Evolutionary conservation across 192 early-diverging fungal species (phyloP), one percentile per base, ranked within the genome.

Genomic region (Backusella mclennaniae): DNA sequence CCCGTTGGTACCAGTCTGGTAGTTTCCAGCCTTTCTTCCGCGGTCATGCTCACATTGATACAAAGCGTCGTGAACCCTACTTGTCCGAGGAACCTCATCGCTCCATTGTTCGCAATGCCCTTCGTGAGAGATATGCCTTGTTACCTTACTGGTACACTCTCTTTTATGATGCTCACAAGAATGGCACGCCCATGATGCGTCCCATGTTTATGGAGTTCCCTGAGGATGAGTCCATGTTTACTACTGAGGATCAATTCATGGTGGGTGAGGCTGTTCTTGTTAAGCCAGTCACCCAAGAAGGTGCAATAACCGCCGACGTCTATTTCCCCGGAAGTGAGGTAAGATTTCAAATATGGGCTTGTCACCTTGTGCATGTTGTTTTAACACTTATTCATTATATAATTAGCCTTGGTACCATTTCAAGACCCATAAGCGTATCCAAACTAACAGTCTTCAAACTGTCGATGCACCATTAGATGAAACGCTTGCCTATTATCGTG

Each of bases 11-110:
- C 83, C 98, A 99, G 86, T 87, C 92, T 14, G 98, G 90, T 11
- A 91, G 93, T 36, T 97, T 94, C 84, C 95, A 99, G 74, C 98
- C 98, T 12, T 99, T 99, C 84, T 96, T 98, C 90, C 92, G 98
- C 35, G 98, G 91, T 3, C 98, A 99, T 81, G 96, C 98, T 4
- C 97, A 99, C 81, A 94, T 98, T 71, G 97, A 98, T 84, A 96
- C 96, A 31, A 97, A 96, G 80, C 93, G 98, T 36, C 92, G 97
- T 41, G 98, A 99, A 80, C 98, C 98, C 7, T 99, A 96, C 94
- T 76, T 99, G 26, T 90, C 95, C 84, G 96, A 94, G 41, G 96
- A 98, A 77, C 93, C 94, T 1, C 92, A 93, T 41, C 93, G 93
- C 26, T 74, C 81, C 1, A 85, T 88, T 70, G 95, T 98, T 67